Conservation (phyloP, 116 monocot genomes). For the Phalaenopsis hybrid region DNA sequence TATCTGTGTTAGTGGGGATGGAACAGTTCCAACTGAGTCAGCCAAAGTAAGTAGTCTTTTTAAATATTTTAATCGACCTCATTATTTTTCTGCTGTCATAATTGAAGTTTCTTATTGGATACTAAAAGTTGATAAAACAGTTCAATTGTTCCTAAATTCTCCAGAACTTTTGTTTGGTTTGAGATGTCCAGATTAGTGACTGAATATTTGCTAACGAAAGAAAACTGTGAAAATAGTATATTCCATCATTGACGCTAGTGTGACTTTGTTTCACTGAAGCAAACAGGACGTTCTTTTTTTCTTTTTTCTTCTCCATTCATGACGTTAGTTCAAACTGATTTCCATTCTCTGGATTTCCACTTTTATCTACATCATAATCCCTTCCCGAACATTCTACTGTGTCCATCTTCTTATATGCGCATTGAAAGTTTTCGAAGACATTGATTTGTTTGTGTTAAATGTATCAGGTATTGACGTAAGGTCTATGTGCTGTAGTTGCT, state of each 20-base stretch:
- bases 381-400: too few species aligned
- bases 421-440: too few species aligned
- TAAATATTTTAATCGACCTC: conserved; percentile 3
- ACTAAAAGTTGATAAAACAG: neutral
- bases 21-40: conserved; percentile 88
- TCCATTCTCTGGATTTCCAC: too few species aligned
- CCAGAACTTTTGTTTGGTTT: neutral
- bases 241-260: neutral
- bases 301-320: too few species aligned
- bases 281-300: too few species aligned
- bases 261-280: too few species aligned
- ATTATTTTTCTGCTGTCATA: neutral
- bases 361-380: too few species aligned
- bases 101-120: neutral
- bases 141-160: neutral
- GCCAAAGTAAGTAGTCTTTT: conserved; percentile 54
- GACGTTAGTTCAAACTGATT: too few species aligned
- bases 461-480: too few species aligned
- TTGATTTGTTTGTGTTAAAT: too few species aligned
- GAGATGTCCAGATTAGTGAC: neutral
- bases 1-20: conserved; percentile 79
- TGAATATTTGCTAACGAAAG: neutral
- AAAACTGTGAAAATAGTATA: neutral
- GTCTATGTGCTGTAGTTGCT: too few species aligned
- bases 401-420: too few species aligned